Evolutionary conservation across 2,329 filamentous ascomycete species (phyloP), one percentile per base, ranked within the genome.

Genomic region (Arthrobotrys sphaeroides): DNA sequence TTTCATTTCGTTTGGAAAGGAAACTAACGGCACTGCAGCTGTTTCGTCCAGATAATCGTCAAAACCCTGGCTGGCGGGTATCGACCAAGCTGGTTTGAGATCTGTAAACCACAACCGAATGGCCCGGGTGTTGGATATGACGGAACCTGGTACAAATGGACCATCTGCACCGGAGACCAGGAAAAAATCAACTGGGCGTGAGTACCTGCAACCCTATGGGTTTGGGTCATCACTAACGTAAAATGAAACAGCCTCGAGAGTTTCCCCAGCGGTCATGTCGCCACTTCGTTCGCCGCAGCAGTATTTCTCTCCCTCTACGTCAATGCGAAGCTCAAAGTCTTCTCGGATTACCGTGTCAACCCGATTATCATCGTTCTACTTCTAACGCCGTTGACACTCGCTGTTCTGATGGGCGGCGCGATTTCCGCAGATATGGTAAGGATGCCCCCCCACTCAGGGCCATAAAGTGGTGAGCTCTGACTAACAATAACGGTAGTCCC

Each of bases 211-310:
- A 6, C 20, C 16, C 5, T 16, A 3, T 6, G 4, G n/a, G 38
- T 6, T 61, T 7, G n/a, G 31, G 38, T 16, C 12, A 36, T 22
- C 13, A 49, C 24, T 40, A 28, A 45, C 5, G 16, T 5, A 6
- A 1, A 5, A 22, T 51, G 4, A 1, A 5, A 22, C 43, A 74
- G 70, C 12, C 62, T 68, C 3, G 70, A 74, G 36, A 74, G 70
- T 38, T 74, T 74, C 22, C 70, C 70, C 4, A 74, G 70, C 20
- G 70, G 70, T 6, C 70, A 74, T 20, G 70, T 74, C n/a, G 70
- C 70, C 10, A 74, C 70, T 26, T 67, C 70, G 5, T 74, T 55
- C 20, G 70, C 70, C 5, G 62, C 70, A 5, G 70, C 33, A 1
- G 62, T 74, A n/a, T 74, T 61, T 18, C 47, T 74, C 2, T 74